These are phyloP conservation scores for Globisporangium recalcitrans DNA, from an alignment of 352 stramenopile species.

Conservation along the genomic window DNA sequence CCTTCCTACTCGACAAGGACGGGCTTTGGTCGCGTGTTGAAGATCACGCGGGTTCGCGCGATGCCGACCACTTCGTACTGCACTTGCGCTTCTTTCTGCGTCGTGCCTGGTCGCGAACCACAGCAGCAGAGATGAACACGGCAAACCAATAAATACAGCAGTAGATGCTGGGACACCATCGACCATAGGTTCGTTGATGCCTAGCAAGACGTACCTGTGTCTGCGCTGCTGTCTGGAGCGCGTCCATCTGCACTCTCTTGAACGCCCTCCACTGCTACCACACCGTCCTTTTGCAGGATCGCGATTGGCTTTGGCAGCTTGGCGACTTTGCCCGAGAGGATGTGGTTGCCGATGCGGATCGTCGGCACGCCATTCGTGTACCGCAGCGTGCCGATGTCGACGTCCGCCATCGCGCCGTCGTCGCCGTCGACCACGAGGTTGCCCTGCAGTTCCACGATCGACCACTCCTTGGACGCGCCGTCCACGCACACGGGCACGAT, in stretches of 20 bases:
- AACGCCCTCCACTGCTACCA: neutral
- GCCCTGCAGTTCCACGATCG: conserved; percentile 79
- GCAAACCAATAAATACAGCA: too few relatives aligned
- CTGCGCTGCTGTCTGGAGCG: neutral
- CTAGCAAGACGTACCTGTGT: conserved; percentile 5
- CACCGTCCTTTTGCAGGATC: conserved; percentile 52
- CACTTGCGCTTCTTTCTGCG: conserved; percentile 2
- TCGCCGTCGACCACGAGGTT: conserved; percentile 52
- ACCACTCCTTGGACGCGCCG: conserved; percentile 66
- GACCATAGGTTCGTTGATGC: too few relatives aligned
- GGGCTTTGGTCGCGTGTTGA: conserved; percentile 69
- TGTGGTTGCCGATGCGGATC: conserved; percentile 80
- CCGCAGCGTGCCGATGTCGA: conserved; percentile 64
- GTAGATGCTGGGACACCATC: neutral
- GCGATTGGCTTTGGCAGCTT: conserved; percentile 73
- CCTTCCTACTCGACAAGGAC: conserved; percentile 29
- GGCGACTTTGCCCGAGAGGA: conserved; percentile 63
- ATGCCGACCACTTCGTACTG: conserved; percentile 82
- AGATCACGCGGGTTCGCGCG: conserved; percentile 69
- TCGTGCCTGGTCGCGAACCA: neutral
- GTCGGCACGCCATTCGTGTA: conserved; percentile 63
- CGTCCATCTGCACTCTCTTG: neutral
- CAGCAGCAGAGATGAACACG: neutral
- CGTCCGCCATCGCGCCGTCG: conserved; percentile 23
- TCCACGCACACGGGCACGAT: conserved; percentile 64